Evolutionary conservation across 2,329 filamentous ascomycete species (phyloP), one percentile per base, ranked within the genome.

Genomic region (Aspergillus floridensis): DNA sequence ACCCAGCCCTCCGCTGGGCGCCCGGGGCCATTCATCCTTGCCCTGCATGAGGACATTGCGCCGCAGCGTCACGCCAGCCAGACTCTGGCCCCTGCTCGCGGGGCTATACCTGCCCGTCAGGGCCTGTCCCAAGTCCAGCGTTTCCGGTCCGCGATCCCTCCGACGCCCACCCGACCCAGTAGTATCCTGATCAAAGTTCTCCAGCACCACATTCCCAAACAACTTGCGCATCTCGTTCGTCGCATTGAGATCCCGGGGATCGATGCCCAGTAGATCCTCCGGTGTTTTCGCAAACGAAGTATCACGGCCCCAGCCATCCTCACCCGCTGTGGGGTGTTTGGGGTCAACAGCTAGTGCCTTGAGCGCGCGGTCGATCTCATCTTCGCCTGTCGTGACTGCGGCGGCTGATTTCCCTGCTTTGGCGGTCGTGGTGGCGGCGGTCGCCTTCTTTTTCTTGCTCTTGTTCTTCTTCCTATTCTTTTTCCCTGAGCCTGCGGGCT

Each of bases 161-260:
- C 80, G 77, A 58, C 82, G 77, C 31, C 38, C 38, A n/a, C 78
- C 77, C 19, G 79, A 70, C 49, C 71, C 72, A 56, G 70, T 69
- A 16, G 32, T 12, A 49, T 74, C 74, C 35, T 82, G 81, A 48
- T 86, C 83, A 54, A 84, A 80, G 31, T 77, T 80, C 66, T 88
- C 85, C 11, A 88, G 69, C 22, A 86, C 86, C 26, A 86, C 83
- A 62, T 83, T 84, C 4, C 88, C 88, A 72, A 91, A 91, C 0
- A 91, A 77, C 64, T 83, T 85, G 59, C 86, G 88, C 92, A 99
- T 97, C 78, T 99, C 95, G 69, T 96, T 96, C 38, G 88, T 82
- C 7, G 91, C 91, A 71, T 93, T 93, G 11, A 99, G 83, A 66
- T 92, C 86, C 65, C 90, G 84, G 0, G 88, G 85, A 66, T 89